Percentiles rank a stretch among this genome's conserved stretches.
Conservation (phyloP, 345 rosid genomes). For the Brassica incana region DNA sequence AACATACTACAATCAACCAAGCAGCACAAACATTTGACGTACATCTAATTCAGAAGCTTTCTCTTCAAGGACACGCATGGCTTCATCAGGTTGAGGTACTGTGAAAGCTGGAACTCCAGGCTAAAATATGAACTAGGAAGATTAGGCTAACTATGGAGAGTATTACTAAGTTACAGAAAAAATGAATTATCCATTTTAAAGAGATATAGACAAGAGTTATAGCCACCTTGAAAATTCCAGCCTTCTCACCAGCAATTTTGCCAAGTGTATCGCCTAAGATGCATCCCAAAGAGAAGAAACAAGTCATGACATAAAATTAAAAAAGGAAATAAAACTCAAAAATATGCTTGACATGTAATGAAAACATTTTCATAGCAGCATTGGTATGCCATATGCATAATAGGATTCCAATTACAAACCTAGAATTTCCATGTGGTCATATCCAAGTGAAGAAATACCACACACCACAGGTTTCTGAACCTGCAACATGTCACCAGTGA, state of each 20-base stretch:
- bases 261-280: conserved; percentile 85
- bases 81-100: conserved; percentile 92
- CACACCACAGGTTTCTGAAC: not conserved
- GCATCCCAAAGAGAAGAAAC: conserved; percentile 35
- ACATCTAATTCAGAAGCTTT: conserved; percentile 73
- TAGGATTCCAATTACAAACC: not conserved
- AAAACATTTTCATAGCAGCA: not conserved
- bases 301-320: not conserved
- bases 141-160: not conserved
- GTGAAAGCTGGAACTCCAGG: conserved; percentile 82
- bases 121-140: conserved; percentile 44
- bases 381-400: not conserved
- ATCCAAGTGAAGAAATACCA: conserved; percentile 1
- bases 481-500: not conserved
- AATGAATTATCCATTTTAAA: not conserved
- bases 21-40: not conserved
- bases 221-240: conserved; percentile 94
- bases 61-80: conserved; percentile 86
- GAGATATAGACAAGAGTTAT: conserved; percentile 4
- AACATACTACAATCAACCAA: conserved; percentile 8
- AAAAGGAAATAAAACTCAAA: not conserved
- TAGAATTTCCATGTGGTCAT: conserved; percentile 1
- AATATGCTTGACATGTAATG: not conserved
- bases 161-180: not conserved
- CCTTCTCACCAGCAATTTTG: conserved; percentile 96